phyloP scores from a whole-genome alignment of 192 early-diverging fungal species.

The Lobulomyces angularis region DNA sequence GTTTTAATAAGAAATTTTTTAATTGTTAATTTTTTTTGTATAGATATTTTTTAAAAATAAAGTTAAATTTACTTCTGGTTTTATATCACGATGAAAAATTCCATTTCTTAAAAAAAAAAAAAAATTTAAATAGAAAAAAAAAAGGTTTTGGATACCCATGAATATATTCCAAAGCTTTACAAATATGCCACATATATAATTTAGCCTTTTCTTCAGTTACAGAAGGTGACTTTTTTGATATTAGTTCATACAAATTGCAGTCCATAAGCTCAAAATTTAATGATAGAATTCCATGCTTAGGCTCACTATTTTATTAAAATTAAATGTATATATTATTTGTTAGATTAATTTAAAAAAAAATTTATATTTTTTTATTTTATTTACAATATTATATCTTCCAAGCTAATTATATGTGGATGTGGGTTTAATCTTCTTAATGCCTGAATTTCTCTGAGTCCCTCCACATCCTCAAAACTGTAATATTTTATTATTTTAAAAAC shows the following conservation, averaged over 20 bases:
- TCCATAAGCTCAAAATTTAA: slow-evolving; percentile 54
- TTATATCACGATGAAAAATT: slow-evolving; percentile 52
- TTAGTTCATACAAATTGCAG: slow-evolving; percentile 50
- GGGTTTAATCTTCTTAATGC: slow-evolving; percentile 40
- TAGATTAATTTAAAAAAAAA: slow-evolving; percentile 6
- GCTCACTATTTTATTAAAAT: slow-evolving; percentile 25
- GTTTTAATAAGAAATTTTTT: not conserved
- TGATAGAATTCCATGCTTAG: slow-evolving; percentile 33
- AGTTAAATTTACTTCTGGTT: slow-evolving; percentile 31
- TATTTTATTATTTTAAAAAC: slow-evolving; percentile 1
- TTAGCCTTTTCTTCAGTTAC: slow-evolving; percentile 43
- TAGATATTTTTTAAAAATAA: not conserved
- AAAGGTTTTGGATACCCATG: slow-evolving; percentile 24
- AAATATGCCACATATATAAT: slow-evolving; percentile 40
- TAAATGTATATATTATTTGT: too few species aligned
- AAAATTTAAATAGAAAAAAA: not conserved
- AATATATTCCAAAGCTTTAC: slow-evolving; percentile 46
- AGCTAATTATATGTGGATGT: slow-evolving; percentile 37
- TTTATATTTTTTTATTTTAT: not conserved
- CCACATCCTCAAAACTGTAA: slow-evolving; percentile 36
- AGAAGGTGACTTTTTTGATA: slow-evolving; percentile 29
- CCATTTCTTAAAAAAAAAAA: slow-evolving; percentile 28
- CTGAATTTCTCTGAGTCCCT: slow-evolving; percentile 48
- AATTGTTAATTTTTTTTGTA: too few species aligned
- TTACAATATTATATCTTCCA: slow-evolving; percentile 47